These are phyloP conservation scores for Dipteronia dyeriana DNA, from an alignment of 345 rosid genomes.

Conservation along the genomic window DNA sequence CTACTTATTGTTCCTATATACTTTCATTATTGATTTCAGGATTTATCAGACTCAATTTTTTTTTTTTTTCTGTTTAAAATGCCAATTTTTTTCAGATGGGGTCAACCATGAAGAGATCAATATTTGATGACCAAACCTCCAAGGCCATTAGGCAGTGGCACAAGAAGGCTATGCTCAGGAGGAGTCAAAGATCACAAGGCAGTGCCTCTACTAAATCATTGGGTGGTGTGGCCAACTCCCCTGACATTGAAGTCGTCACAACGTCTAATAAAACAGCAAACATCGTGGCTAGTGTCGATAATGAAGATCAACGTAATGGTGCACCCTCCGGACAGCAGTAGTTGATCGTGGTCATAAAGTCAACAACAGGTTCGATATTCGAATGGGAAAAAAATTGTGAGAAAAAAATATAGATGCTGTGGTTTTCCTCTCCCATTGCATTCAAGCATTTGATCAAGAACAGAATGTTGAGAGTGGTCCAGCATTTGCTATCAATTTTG, in stretches of 20 bases:
- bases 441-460: background rate
- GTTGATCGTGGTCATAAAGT: constrained; percentile 14
- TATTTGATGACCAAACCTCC: constrained; percentile 87
- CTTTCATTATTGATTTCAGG: background rate
- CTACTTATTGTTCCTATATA: background rate
- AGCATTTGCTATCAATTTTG: background rate
- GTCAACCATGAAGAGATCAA: constrained; percentile 88
- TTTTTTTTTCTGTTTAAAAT: background rate
- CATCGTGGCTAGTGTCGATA: constrained; percentile 53
- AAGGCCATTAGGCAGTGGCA: constrained; percentile 89
- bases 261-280: constrained; percentile 37
- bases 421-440: background rate
- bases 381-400: background rate
- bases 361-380: background rate
- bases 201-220: constrained; percentile 18
- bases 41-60: background rate
- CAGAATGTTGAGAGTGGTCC: background rate
- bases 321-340: constrained; percentile 16
- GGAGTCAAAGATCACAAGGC: background rate
- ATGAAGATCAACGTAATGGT: constrained; percentile 22
- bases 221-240: constrained; percentile 21
- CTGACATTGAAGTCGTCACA: background rate
- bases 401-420: background rate
- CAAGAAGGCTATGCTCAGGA: constrained; percentile 59
- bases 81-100: constrained; percentile 72